These are phyloP conservation scores for Lepidium sativum DNA, from an alignment of 345 rosid genomes.

Conservation along the genomic window DNA sequence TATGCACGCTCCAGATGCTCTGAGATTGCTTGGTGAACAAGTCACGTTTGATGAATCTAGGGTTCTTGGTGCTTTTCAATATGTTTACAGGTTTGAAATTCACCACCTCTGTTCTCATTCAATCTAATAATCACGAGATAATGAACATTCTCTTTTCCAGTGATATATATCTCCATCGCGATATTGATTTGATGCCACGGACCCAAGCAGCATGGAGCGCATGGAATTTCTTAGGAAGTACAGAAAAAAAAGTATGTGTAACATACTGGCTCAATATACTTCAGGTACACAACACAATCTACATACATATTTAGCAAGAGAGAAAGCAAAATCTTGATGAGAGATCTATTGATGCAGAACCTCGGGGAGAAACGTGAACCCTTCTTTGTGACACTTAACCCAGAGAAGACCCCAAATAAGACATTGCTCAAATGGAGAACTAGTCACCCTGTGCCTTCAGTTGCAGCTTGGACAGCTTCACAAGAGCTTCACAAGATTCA, in stretches of 20 bases:
- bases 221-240: slow-evolving; percentile 88
- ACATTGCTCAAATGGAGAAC: slow-evolving; percentile 76
- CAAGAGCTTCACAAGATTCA: slow-evolving; percentile 65
- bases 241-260: slow-evolving; percentile 53
- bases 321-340: background rate
- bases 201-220: slow-evolving; percentile 87
- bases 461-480: slow-evolving; percentile 76
- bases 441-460: slow-evolving; percentile 86
- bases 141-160: slow-evolving; percentile 24
- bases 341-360: slow-evolving; percentile 42
- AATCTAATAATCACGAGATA: no score
- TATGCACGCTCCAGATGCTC: slow-evolving; percentile 75
- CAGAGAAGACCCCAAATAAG: slow-evolving; percentile 48
- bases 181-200: slow-evolving; percentile 67
- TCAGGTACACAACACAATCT: slow-evolving; percentile 46
- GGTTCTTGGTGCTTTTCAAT: slow-evolving; percentile 82
- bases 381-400: slow-evolving; percentile 78
- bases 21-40: slow-evolving; percentile 49
- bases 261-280: slow-evolving; percentile 96
- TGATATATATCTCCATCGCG: slow-evolving; percentile 72
- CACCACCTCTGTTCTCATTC: background rate
- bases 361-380: slow-evolving; percentile 58
- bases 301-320: background rate
- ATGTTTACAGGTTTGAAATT: slow-evolving; percentile 54
- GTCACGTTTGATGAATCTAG: slow-evolving; percentile 68